Evolutionary conservation across 1,284 basidiomycete species (phyloP), one percentile per base, ranked within the genome.

Genomic region (Puccinia horiana): DNA sequence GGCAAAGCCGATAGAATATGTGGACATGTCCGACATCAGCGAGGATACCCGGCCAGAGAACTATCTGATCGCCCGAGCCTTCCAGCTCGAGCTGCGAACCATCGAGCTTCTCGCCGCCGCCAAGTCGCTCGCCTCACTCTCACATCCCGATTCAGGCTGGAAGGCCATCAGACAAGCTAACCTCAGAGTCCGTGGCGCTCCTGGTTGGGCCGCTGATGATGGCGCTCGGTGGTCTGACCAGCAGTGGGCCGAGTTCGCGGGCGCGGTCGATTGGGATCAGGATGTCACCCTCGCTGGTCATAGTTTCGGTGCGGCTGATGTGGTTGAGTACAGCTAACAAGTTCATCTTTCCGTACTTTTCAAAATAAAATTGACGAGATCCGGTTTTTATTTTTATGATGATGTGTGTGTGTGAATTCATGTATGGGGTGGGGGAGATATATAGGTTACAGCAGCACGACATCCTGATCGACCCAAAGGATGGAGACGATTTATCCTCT

Each of bases 131-230:
- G 69, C 70, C 61, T 26, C 54, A 14, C 73, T 74, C 56, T 32
- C 69, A 16, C 29, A 44, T 40, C n/a, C 69, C 4, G 6, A 3
- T 18, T 16, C 70, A 32, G 72, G 70, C 47, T 81, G 70, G 79
- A 74, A 49, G 42, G n/a, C 40, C 8, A 44, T 73, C 26, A 40
- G 42, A 73, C 52, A 61, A n/a, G 47, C 37, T 4, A 81, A 81
- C 58, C 56, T 74, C 44, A 73, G 79, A 12, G 63, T 49, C 44
- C 54, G 61, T 26, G 79, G 79, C 37, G 54, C 70, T 11, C 29
- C 79, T 26, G 79, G 72, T 23, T 81, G 56, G 49, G n/a, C 40
- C n/a, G 79, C 54, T 32, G 79, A 81, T 75, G 79, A 81, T 75
- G 79, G 79, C 26, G 29, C 49, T 20, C 56, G 67, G 1, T 81